phyloP scores from a whole-genome alignment of 768 basidiomycete genomes.

The Lactarius pseudohatsudake region DNA sequence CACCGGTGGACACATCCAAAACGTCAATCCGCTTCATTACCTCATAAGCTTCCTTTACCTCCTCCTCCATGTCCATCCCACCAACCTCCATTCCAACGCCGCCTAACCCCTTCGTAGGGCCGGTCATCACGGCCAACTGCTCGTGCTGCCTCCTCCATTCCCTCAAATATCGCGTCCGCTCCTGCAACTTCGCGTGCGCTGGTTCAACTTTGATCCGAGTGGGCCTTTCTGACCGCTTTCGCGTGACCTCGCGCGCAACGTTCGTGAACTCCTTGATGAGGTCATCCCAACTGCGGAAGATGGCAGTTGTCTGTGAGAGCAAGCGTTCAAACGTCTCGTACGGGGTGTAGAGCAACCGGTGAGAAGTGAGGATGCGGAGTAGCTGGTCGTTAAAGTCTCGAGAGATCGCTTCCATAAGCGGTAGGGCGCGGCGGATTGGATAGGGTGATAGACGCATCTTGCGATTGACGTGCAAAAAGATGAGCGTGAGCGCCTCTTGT shows the following conservation, averaged over 20 bases:
- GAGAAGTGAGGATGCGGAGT: conserved; percentile 84
- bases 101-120: conserved; percentile 83
- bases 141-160: conserved; percentile 98
- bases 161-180: conserved; percentile 79
- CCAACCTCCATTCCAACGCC: conserved; percentile 73
- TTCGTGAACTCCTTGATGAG: conserved; percentile 66
- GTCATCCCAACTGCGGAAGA: conserved; percentile 64
- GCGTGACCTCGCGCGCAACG: conserved; percentile 82
- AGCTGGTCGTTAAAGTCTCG: conserved; percentile 96
- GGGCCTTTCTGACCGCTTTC: conserved; percentile 88
- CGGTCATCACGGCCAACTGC: conserved; percentile 96
- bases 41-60: conserved; percentile 95
- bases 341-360: conserved; percentile 89
- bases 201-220: conserved; percentile 94
- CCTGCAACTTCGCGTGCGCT: conserved; percentile 89
- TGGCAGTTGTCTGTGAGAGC: conserved; percentile 66
- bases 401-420: conserved; percentile 97
- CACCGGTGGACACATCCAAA: conserved; percentile 88
- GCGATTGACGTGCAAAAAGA: conserved; percentile 93
- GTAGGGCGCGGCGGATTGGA: conserved; percentile 92
- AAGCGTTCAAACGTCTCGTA: conserved; percentile 93
- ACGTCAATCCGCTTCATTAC: conserved; percentile 97
- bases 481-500: conserved; percentile 80
- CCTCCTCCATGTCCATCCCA: conserved; percentile 97
- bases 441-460: conserved; percentile 96